These are phyloP conservation scores for Sporisorium exsertum DNA, from an alignment of 1,284 basidiomycete species.

Conservation along the genomic window DNA sequence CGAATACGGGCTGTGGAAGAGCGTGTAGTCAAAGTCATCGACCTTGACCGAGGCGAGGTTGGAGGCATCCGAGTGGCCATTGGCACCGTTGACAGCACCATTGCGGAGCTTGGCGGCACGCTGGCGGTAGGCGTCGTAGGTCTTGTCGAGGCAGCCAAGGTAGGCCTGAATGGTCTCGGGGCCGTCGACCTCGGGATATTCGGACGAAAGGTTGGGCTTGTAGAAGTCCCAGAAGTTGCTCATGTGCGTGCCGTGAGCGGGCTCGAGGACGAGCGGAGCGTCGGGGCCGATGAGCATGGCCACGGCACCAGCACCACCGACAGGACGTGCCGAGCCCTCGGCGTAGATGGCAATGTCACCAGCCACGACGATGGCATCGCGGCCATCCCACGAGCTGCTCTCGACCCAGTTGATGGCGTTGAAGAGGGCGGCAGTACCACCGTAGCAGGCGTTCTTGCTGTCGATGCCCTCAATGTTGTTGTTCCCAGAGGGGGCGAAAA, in stretches of 20 bases:
- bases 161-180: slow-evolving; percentile 96
- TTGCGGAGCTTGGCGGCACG: slow-evolving; percentile 77
- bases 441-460: slow-evolving; percentile 99
- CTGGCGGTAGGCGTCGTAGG: slow-evolving; percentile 86
- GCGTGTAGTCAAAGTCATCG: slow-evolving; percentile 85
- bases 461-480: slow-evolving; percentile 98
- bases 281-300: slow-evolving; percentile 96
- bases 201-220: slow-evolving; percentile 71
- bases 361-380: slow-evolving; percentile 95
- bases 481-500: slow-evolving; percentile 92
- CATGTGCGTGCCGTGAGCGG: slow-evolving; percentile 97
- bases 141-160: slow-evolving; percentile 89
- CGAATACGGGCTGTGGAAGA: slow-evolving; percentile 89
- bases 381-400: slow-evolving; percentile 95
- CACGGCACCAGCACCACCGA: slow-evolving; percentile 94
- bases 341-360: slow-evolving; percentile 99
- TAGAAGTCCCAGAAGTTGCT: slow-evolving; percentile 83
- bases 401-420: slow-evolving; percentile 95
- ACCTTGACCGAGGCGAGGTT: slow-evolving; percentile 74
- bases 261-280: slow-evolving; percentile 92
- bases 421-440: slow-evolving; percentile 96
- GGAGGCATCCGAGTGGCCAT: slow-evolving; percentile 49
- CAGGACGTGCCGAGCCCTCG: slow-evolving; percentile 92
- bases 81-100: slow-evolving; percentile 39
- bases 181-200: slow-evolving; percentile 97